Conservation (phyloP, 73 alveolate genomes). For the Breviolum minutum region DNA sequence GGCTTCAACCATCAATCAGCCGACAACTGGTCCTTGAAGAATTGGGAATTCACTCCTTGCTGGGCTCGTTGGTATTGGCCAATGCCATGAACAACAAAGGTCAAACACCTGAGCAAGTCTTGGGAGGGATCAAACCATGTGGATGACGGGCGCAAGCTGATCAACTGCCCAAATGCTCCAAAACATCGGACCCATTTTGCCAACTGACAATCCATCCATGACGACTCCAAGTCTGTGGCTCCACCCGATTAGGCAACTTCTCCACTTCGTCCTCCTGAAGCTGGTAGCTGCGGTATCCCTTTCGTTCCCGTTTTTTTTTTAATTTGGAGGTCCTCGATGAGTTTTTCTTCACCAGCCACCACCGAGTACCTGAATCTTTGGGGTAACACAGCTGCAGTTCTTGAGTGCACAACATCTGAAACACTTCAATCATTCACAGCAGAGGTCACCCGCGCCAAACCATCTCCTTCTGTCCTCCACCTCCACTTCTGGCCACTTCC, state of each 20-base stretch:
- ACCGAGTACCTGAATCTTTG: slow-evolving; percentile 27
- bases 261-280: background rate
- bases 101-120: slow-evolving; percentile 38
- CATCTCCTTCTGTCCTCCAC: slow-evolving; percentile 8
- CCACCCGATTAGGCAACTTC: slow-evolving; percentile 40
- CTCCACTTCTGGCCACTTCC: slow-evolving; percentile 73
- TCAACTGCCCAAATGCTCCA: background rate
- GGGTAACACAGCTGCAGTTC: background rate
- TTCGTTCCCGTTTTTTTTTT: background rate
- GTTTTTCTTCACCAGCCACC: slow-evolving; percentile 46
- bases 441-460: slow-evolving; percentile 91
- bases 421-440: background rate
- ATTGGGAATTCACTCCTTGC: slow-evolving; percentile 65
- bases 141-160: background rate
- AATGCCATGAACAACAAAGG: slow-evolving; percentile 85
- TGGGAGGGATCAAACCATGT: background rate
- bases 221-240: background rate
- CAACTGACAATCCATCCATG: background rate
- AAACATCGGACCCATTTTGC: background rate
- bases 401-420: background rate
- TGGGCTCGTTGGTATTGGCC: slow-evolving; percentile 92
- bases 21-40: slow-evolving; percentile 24
- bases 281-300: background rate
- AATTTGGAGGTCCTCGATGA: background rate
- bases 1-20: background rate